Evolutionary conservation across 202 grass and related monocot species (phyloP).

Genomic region (Setaria italica): DNA sequence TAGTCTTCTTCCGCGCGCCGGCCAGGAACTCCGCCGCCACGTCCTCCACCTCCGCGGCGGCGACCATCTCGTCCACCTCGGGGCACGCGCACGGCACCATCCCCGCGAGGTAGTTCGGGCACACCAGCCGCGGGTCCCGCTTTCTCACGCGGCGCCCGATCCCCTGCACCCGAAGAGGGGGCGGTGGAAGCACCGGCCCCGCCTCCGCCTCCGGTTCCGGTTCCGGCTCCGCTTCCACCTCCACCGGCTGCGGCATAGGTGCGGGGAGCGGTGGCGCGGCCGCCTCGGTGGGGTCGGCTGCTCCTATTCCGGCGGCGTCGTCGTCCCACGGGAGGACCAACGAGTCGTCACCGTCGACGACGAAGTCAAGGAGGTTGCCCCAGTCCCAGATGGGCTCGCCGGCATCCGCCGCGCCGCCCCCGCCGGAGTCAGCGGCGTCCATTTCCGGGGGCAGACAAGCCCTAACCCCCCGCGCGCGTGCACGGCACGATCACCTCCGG

Average conservation of each 20-base stretch:
- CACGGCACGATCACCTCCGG: conserved; percentile 38
- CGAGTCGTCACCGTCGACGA: conserved; percentile 56
- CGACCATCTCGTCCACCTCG: conserved; percentile 80
- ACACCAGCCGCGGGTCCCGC: conserved; percentile 85
- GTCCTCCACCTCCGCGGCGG: conserved; percentile 56
- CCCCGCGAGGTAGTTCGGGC: conserved; percentile 92
- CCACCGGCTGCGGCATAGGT: conserved; percentile 4
- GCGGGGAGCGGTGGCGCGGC: conserved; percentile 3
- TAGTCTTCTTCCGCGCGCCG: conserved; percentile 71
- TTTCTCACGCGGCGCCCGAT: conserved; percentile 69
- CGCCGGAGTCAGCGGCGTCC: conserved; percentile 49
- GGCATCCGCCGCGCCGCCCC: conserved; percentile 26
- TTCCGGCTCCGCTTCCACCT: not conserved
- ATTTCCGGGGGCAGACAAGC: conserved; percentile 38
- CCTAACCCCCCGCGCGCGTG: conserved; percentile 27
- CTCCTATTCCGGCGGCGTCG: conserved; percentile 4
- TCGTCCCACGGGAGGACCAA: conserved; percentile 67
- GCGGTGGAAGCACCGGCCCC: conserved; percentile 10
- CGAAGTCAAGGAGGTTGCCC: conserved; percentile 79
- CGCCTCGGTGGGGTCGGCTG: conserved; percentile 24
- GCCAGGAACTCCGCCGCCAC: conserved; percentile 59
- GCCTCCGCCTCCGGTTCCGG: not conserved
- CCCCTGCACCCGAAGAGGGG: not conserved
- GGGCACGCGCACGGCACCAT: conserved; percentile 90
- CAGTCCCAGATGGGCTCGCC: conserved; percentile 68